Base-by-base conservation (phyloP, 495 filamentous ascomycete species). In the Lasiosphaeria miniovina region DNA sequence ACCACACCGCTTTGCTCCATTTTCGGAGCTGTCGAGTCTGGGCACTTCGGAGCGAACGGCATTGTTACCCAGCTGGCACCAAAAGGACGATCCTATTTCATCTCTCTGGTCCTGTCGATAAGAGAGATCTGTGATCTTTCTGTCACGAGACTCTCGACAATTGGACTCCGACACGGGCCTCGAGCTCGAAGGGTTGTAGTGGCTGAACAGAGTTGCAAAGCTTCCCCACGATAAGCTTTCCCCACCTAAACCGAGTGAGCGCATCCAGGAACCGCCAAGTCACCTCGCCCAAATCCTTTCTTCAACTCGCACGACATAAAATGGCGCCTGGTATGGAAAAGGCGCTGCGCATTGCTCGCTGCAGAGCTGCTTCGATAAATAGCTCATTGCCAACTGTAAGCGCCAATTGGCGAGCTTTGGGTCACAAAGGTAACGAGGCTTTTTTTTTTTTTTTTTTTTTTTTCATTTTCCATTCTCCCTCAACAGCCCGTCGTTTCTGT, bases 301-400 rank as follows among this genome's bases (percentile, higher is more conserved):
- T 24, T 24, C 53, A 33, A 38, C 17, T 49, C 12, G 12, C 12
- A 17, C 36, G 31, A 55, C 53, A 55, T 7, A 36, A 53, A 48
- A 56, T 56, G 54, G 40, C 54, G 43, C n/a, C 15, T 14, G 54
- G 54, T 34, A 7, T 56, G 33, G 36, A 58, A 58, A 58, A 38
- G 9, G 55, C 55, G 8, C 48, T 58, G 46, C 45, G 48, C 4
- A 35, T 57, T 32, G 45, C 55, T 33, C 55, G 55, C 14, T 15
- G 55, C 35, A 31, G 46, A 33, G 17, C 41, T 34, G 10, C 52
- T 3, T 3, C 40, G 38, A 49, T 56, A 56, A 56, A 56, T 56
- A 41, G 35, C 54, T 48, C 54, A 56, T 4, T 11, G 8, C 12
- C 36, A 4, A 36, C 36, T 12, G 7, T 4, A 15, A 54, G 36